Conservation (phyloP, 2,329 filamentous ascomycete genomes). For the Ophiostoma piceae region DNA sequence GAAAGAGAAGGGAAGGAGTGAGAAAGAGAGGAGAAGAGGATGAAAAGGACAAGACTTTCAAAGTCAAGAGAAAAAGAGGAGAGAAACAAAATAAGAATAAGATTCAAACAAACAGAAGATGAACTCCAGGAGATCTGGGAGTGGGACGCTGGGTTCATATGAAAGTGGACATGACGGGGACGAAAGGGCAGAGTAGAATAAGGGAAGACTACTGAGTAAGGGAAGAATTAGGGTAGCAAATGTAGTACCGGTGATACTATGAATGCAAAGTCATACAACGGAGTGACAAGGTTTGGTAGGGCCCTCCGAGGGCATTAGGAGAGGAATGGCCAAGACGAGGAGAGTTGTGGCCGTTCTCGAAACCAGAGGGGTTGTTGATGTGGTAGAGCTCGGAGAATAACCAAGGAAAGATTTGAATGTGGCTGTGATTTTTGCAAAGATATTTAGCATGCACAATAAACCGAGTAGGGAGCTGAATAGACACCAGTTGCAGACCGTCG, state of each 20-base stretch:
- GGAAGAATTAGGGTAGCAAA: not conserved
- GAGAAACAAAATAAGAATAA: not conserved
- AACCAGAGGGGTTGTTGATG: not conserved
- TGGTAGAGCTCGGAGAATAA: not conserved
- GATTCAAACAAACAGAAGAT: not conserved
- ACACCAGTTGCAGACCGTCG: too few relatives aligned
- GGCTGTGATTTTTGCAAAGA: too few relatives aligned
- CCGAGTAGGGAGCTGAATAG: too few relatives aligned
- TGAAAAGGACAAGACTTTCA: not conserved
- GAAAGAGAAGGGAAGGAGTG: not conserved
- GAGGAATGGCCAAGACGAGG: not conserved
- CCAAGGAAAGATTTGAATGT: too few relatives aligned
- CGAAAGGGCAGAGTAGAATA: slow-evolving; percentile 1
- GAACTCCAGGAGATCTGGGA: not conserved
- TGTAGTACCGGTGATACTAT: not conserved
- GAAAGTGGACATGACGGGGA: slow-evolving; percentile 2
- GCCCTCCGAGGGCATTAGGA: not conserved
- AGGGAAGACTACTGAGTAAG: not conserved
- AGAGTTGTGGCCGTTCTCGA: not conserved
- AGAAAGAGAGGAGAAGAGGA: not conserved
- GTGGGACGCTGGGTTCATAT: not conserved
- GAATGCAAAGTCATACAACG: not conserved
- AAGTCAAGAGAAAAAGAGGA: not conserved
- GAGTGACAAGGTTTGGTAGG: not conserved
- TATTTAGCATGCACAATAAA: too few relatives aligned